These are phyloP conservation scores for Leptoxyphium fumago DNA, from an alignment of 2,329 filamentous ascomycete species.

Conservation along the genomic window DNA sequence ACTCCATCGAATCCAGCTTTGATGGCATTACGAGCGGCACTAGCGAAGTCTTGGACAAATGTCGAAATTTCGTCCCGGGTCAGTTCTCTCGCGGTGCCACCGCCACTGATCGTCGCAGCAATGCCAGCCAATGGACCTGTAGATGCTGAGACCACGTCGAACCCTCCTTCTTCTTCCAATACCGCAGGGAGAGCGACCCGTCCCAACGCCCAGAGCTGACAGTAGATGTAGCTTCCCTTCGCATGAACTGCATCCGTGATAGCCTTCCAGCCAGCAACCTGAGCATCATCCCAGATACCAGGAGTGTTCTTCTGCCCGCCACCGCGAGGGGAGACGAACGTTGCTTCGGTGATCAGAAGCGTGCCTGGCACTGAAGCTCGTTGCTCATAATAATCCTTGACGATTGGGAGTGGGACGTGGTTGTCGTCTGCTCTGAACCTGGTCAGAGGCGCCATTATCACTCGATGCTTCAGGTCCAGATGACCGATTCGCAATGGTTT, in stretches of 20 bases:
- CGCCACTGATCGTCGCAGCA: background rate
- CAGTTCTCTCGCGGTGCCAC: conserved; percentile 18
- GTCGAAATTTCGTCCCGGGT: conserved; percentile 24
- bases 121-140: conserved; percentile 1
- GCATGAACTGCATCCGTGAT: conserved; percentile 37
- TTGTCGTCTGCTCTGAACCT: conserved; percentile 32
- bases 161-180: conserved; percentile 9
- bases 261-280: conserved; percentile 36
- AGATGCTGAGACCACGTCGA: conserved; percentile 4
- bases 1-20: conserved; percentile 45
- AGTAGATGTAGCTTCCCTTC: conserved; percentile 34
- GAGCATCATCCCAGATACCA: conserved; percentile 21
- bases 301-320: conserved; percentile 16
- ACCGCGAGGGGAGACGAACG: conserved; percentile 18
- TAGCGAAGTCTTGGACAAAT: conserved; percentile 22
- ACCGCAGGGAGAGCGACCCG: conserved; percentile 26
- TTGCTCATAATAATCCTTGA: conserved; percentile 22
- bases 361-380: conserved; percentile 18
- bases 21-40: conserved; percentile 28
- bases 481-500: conserved; percentile 28
- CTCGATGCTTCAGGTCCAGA: conserved; percentile 28
- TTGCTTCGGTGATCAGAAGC: conserved; percentile 21
- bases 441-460: conserved; percentile 46
- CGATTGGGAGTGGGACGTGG: conserved; percentile 26
- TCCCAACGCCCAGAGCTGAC: conserved; percentile 34